Base-by-base conservation (phyloP, 2,329 filamentous ascomycete species). In the Colletotrichum sp. region DNA sequence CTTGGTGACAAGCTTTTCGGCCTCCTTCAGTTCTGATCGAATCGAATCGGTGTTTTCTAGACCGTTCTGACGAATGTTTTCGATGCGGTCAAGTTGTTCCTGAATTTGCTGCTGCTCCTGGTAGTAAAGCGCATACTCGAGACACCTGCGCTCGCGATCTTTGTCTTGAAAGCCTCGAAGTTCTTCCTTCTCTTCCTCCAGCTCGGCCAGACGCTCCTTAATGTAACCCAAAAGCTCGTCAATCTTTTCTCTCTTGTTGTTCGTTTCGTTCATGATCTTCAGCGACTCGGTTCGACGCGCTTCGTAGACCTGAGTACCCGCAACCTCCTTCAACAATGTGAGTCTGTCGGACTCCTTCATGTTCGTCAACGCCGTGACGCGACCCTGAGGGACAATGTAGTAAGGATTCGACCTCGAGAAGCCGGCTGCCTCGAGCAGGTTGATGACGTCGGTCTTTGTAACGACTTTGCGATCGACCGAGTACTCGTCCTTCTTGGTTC, bases 401-500 rank as follows among this genome's bases (percentile, higher is more conserved):
- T 99, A 99, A 30, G 97, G 97, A 84, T 99, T 99, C 73, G 96
- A 98, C 79, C 96, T 93, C 77, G 96, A 99, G 85, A 99, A 99
- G 24, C 97, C 97, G 16, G 97, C 97, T 9, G 96, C 98, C 84
- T 99, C 97, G 57, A 99, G 91, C 48, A 99, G 90, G 84, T 98
- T 98, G 89, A 98, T 95, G 75, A 99, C 96, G 83, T 99, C 97
- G 77, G 93, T 91, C 84, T 98, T 98, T 48, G 96, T 98, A 39
- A 96, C 95, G 79, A 98, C 98, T 87, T 98, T 99, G 83, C 96
- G 95, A 85, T 99, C 97, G 34, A 99, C 92, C 2, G 96, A 98
- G 84, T 99, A 99, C 87, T 99, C 97, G 84, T 99, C 97, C 86
- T 99, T 99, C 86, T 99, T 99, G 78, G 96, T 90, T 68, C 96